Evolutionary conservation across 2,329 filamentous ascomycete species (phyloP), one percentile per base, ranked within the genome.

Genomic region (Fusarium albidum): DNA sequence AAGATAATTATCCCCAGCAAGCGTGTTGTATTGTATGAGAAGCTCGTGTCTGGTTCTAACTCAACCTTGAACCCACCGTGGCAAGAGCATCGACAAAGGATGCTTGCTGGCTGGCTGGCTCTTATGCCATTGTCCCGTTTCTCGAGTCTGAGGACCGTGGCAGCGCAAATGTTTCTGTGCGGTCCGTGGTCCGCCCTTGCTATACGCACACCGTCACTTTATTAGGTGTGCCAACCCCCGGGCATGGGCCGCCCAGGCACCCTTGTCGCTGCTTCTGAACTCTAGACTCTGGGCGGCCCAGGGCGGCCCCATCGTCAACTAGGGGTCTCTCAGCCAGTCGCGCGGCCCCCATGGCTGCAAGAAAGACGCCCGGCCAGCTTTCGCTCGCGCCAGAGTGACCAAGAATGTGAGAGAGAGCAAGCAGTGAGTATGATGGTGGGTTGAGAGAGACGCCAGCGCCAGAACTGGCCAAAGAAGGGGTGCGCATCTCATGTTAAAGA

Each of bases 121-220:
- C n/a, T n/a, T n/a, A n/a, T n/a, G n/a, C n/a, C 27, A 26, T 13
- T 41, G 39, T 34, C 21, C 40, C 31, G 50, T 39, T 50, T 50
- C 40, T 54, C 43, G 34, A 55, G 40, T 32, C 57, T 57, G 43
- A 38, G 46, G 57, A 58, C 57, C 53, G 57, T 53, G 57, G 57
- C 44, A 61, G 48, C 44, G 52, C 40, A 58, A 47, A 35, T 49
- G 31, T 50, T 21, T 35, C 17, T 38, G 29, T 50, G 50, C 37
- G 52, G 57, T 54, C 44, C 43, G 35, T 41, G 44, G 47, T 58
- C 52, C 57, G 57, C 57, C 44, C 29, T 18, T 27, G 25, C 37
- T 61, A 44, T 28, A 44, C n/a, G 26, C 34, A 51, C 57, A 38
- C 57, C 46, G 49, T 42, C 28, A n/a, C 27, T 25, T 21, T 4